These are phyloP conservation scores for Gaultheria prostrata DNA, from an alignment of 148 eudicot genomes.

Conservation along the genomic window DNA sequence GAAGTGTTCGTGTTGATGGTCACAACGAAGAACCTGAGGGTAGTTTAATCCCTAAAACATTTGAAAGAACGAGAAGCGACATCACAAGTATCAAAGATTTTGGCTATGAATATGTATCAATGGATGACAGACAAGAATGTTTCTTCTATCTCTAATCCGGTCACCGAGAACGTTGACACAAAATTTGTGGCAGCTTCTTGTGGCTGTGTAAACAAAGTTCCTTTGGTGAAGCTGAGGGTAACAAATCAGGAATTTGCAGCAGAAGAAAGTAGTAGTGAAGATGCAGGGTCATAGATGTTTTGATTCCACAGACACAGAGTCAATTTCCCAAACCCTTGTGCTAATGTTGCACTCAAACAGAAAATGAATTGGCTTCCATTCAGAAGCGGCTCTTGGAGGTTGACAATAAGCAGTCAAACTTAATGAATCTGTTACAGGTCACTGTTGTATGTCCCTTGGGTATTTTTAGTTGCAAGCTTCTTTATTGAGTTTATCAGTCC, in stretches of 20 bases:
- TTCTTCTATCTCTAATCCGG: slow-evolving; percentile 67
- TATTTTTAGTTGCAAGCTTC: background rate
- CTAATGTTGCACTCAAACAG: slow-evolving; percentile 48
- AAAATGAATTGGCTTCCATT: slow-evolving; percentile 53
- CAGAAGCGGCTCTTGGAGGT: slow-evolving; percentile 67
- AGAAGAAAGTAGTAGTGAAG: slow-evolving; percentile 39
- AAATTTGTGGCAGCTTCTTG: slow-evolving; percentile 37
- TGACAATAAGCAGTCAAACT: slow-evolving; percentile 66
- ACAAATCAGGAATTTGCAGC: slow-evolving; percentile 29
- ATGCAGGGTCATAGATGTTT: slow-evolving; percentile 56
- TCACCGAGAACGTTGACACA: slow-evolving; percentile 41
- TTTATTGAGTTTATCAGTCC: background rate
- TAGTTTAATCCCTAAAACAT: slow-evolving; percentile 58
- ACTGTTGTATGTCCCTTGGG: slow-evolving; percentile 15
- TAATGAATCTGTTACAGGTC: slow-evolving; percentile 81
- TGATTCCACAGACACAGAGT: slow-evolving; percentile 66
- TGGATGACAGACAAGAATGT: slow-evolving; percentile 73
- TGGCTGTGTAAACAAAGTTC: slow-evolving; percentile 33
- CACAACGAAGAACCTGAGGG: slow-evolving; percentile 57
- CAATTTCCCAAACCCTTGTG: slow-evolving; percentile 40
- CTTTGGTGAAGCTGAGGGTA: slow-evolving; percentile 34
- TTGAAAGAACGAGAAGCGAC: slow-evolving; percentile 44
- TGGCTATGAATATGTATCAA: slow-evolving; percentile 49
- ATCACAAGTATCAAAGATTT: slow-evolving; percentile 41
- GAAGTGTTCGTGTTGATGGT: slow-evolving; percentile 28